Conservation (phyloP, 2,329 filamentous ascomycete genomes). For the Fusarium sterilihyphosum region DNA sequence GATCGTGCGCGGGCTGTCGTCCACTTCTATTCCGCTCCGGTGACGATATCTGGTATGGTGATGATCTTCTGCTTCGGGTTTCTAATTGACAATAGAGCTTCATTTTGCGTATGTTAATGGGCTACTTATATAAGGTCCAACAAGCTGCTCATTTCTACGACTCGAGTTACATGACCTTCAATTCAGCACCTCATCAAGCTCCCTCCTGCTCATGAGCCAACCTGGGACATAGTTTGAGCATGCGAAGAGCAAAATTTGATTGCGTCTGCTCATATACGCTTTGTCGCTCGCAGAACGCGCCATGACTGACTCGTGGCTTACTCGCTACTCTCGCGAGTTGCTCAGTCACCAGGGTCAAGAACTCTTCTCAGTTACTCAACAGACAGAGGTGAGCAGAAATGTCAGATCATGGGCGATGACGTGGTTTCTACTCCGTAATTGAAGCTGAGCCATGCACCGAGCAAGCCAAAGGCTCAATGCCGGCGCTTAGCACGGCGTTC, state of each 20-base stretch:
- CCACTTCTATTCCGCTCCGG: background rate
- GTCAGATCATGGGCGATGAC: background rate
- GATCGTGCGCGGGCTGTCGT: accelerated
- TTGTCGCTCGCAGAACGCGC: no score
- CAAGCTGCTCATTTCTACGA: no score
- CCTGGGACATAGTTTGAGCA: accelerated
- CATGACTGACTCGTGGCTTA: background rate
- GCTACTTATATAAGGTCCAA: background rate
- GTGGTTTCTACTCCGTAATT: accelerated
- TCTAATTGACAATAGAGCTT: background rate
- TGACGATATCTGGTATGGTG: accelerated
- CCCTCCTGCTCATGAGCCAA: background rate
- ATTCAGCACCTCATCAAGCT: background rate
- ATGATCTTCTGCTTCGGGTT: background rate
- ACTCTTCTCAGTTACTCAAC: accelerated
- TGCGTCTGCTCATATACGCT: accelerated
- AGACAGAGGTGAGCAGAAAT: accelerated
- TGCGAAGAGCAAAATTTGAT: background rate
- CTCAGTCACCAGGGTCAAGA: background rate
- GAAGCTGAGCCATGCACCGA: background rate
- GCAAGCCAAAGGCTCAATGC: background rate
- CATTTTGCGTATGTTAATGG: accelerated
- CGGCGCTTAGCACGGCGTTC: background rate
- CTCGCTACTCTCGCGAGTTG: background rate
- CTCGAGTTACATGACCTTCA: background rate